Evolutionary conservation across 2,329 filamentous ascomycete genomes (phyloP), one percentile per base, ranked within the genome.

Genomic region (Fusarium vanettenii): DNA sequence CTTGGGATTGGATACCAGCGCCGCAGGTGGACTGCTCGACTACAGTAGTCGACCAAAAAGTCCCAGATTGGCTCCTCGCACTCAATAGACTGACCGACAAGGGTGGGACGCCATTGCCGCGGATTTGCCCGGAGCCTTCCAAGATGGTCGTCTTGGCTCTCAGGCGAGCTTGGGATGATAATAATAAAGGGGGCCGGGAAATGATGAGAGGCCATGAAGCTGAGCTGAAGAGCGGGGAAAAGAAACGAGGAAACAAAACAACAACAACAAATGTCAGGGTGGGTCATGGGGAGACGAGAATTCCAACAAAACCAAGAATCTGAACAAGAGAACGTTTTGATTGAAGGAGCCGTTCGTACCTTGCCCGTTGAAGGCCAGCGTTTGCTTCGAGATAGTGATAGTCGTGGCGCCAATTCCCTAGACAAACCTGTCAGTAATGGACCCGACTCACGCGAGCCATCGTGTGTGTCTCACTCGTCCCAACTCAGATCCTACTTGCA

Each of bases 101-200:
- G 68, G 72, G 61, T 64, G 65, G 64, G 29, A 73, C 74, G 64
- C 76, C 76, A 77, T 70, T 73, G 27, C 62, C 66, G 62, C 64
- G 61, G 64, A 71, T 68, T 67, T 71, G 57, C 37, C 69, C 71
- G 62, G 59, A 27, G 62, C 18, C 39, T 60, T 48, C 62, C 62
- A 43, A 57, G 27, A 61, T 39, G 27, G 37, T 67, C 39, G 25
- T 37, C 48, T 71, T 62, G 45, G 72, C 60, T 64, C 65, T 64
- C 35, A 22, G 52, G 39, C 39, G 27, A 61, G 43, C 35, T 57
- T 55, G 39, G 66, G 41, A 52, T 48, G 43, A 27, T 48, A 48
- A 33, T 55, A 55, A 55, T 41, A 65, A 50, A 68, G 48, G 48
- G 60, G 55, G 57, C 25, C 41, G 56, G 61, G 43, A 48, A 65